Evolutionary conservation across 192 early-diverging fungal species (phyloP), one percentile per base, ranked within the genome.

Genomic region (Coemansia sp.): DNA sequence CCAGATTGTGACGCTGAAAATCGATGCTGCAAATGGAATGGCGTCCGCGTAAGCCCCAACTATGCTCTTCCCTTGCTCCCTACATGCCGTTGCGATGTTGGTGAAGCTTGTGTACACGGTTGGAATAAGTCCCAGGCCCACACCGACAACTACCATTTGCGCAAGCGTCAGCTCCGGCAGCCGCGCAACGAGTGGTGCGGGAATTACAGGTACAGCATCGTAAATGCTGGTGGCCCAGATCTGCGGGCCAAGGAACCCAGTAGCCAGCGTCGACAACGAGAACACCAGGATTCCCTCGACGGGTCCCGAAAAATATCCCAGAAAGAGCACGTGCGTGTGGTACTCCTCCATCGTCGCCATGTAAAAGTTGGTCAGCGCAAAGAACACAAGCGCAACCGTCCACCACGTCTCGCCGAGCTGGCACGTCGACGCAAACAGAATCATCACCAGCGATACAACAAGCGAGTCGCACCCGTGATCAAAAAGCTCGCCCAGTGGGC

Each of bases 281-380:
- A 75, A 75, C 65, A 88, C 81, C 45, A 94, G 49, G 43, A 96
- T 87, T 26, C 94, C 94, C 69, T 96, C 94, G n/a, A 96, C 91
- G 39, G 94, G 93, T 5, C 93, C 94, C 64, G 88, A 91, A 82
- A 91, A 90, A 65, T 90, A 87, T 21, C 90, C 87, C 43, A 96
- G 74, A 67, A 91, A 95, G 42, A 96, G 78, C 2, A 89, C 84
- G 12, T 92, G 92, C 4, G 94, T 96, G 66, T 95, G 92, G 69
- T 96, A 95, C 66, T 94, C 93, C 84, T 96, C 95, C 93, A 93
- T 94, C 16, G 95, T 95, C 62, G 90, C 89, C 65, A 94, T 81
- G 79, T 94, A 96, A 73, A 96, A 96, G 84, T 93, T 94, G 33
- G 82, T 75, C 43, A 94, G 76, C n/a, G 85, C 89, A 72, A 83